Evolutionary conservation across 371 early-diverging fungal species (phyloP).

Genomic region (Quaeritorhiza haematococci): DNA sequence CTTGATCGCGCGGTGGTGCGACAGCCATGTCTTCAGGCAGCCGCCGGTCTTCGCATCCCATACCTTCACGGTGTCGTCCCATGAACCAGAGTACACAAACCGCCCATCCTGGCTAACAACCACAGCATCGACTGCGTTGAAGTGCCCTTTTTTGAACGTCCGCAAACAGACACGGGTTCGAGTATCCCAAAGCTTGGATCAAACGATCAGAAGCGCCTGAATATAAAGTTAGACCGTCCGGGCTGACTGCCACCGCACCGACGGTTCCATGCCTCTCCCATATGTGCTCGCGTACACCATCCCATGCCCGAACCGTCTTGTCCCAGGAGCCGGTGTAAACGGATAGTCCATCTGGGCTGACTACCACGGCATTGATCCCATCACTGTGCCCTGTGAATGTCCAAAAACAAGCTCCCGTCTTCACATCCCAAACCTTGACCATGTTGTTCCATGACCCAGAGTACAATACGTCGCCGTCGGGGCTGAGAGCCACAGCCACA

Average conservation of each 20-base stretch:
- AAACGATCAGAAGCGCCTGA: no score
- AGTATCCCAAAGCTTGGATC: no score
- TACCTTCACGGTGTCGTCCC: conserved; percentile 86
- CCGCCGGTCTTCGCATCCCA: conserved; percentile 79
- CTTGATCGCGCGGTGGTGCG: conserved; percentile 61
- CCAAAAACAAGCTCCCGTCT: conserved; percentile 69
- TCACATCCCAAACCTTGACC: conserved; percentile 80
- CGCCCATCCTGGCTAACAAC: no score
- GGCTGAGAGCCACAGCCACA: no score
- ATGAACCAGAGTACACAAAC: conserved; percentile 73
- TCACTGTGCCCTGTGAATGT: conserved; percentile 84
- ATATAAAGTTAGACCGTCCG: no score
- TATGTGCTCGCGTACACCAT: no score
- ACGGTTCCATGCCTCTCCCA: no score
- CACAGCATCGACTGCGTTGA: no score
- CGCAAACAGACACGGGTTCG: no score
- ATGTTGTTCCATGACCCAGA: conserved; percentile 87
- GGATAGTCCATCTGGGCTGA: conserved; percentile 47
- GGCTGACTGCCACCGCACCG: no score
- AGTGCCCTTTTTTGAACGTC: no score
- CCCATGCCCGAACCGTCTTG: conserved; percentile 31
- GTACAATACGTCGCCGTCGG: no score
- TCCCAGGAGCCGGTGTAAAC: conserved; percentile 24
- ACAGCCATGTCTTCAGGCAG: conserved; percentile 75
- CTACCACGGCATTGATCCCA: conserved; percentile 48